Base-by-base conservation (phyloP, 2,329 filamentous ascomycete genomes). In the Aspergillus pseudoviridinutans region DNA sequence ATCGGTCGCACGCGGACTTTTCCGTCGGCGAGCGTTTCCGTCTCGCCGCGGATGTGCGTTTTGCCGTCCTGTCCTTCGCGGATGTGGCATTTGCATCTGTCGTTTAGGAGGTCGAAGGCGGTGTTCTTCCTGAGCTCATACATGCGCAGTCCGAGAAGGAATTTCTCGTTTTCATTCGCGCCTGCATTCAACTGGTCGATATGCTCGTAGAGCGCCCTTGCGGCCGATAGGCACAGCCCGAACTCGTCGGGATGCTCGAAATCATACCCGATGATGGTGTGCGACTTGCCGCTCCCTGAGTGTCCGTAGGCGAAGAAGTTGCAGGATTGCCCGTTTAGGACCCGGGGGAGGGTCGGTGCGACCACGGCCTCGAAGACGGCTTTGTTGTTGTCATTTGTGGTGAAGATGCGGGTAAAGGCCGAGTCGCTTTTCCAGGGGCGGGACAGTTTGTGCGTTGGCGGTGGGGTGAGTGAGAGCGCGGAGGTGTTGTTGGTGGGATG, bases 261-360 rank as follows among this genome's bases (percentile, higher is more conserved):
- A 20, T 79, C 70, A 51, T 79, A 78, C 2, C 78, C 78, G 6
- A 80, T 69, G 50, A 77, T 74, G 0, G 74, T 77, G 57, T 77
- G 75, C 1, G 74, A 72, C 58, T 77, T 78, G 0, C 75, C 75
- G 54, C 74, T 77, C 20, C 73, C 73, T 2, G 76, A 76, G 61
- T 78, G 75, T 3, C 76, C 76, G 54, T 79, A 78, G 9, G 76
- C 76, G 57, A 78, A 77, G 63, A 77, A 74, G 52, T 72, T 79
- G 66, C 75, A 77, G 12, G 62, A 73, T 14, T 64, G 64, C 3
- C 76, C 75, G 10, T 63, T 51, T 28, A 78, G 53, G 9, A 79
- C 68, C 10, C 61, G 52, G 1, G 72, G 67, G 0, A 78, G 53
- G 0, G 65, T 66, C 3, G 75, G 73, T 14, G 66, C 64, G 3